Percentiles rank a stretch among this genome's conserved stretches.
Evolutionary conservation across 768 basidiomycete genomes (phyloP).

Genomic region (Termitomyces sp.): DNA sequence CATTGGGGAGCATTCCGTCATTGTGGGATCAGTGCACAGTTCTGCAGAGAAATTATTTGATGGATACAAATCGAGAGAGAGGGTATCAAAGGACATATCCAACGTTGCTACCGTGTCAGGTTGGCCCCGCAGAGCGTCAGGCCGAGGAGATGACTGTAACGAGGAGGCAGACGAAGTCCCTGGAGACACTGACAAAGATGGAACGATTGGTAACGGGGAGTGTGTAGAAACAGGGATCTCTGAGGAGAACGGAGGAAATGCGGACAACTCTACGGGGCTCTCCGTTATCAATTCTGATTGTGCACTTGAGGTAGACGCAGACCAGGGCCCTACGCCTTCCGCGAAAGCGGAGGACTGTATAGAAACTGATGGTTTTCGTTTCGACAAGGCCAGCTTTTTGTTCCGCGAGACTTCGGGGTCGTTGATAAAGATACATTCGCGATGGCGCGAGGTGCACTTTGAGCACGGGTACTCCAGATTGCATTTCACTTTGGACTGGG

Average conservation of each 20-base stretch:
- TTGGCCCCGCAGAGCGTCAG: constrained; percentile 30
- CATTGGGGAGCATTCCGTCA: constrained; percentile 24
- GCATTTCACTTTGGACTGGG: constrained; percentile 73
- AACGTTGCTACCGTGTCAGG: constrained; percentile 23
- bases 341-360: constrained; percentile 24
- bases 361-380: constrained; percentile 16
- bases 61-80: constrained; percentile 26
- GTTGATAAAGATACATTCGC: constrained; percentile 59
- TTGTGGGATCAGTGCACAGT: constrained; percentile 27
- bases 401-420: constrained; percentile 37
- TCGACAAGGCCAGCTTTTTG: constrained; percentile 28
- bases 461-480: constrained; percentile 63
- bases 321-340: constrained; percentile 17
- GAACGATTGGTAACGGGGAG: constrained; percentile 7
- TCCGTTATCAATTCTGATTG: constrained; percentile 9
- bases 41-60: constrained; percentile 31
- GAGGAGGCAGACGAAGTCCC: constrained; percentile 28
- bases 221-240: constrained; percentile 9
- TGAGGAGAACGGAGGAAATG: constrained; percentile 4
- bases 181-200: constrained; percentile 21
- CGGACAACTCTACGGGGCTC: constrained; percentile 10
- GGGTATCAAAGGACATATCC: constrained; percentile 23
- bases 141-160: constrained; percentile 31
- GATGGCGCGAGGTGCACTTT: constrained; percentile 55
- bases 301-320: constrained; percentile 1